Evolutionary conservation across 176 grass and related monocot species (phyloP).

Genomic region (Tuctoria greenei): DNA sequence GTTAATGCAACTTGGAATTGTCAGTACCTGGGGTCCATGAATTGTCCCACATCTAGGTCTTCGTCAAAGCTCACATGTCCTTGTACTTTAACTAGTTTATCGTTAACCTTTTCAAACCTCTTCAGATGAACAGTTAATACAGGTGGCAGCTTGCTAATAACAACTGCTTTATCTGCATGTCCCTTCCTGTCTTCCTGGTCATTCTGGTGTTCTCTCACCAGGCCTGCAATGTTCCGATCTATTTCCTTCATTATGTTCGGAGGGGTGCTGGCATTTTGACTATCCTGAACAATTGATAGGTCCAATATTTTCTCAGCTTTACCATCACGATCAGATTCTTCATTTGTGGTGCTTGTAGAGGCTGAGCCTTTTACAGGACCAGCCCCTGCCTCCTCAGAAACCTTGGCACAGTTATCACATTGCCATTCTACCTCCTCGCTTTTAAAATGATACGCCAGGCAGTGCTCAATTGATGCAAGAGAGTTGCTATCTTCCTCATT

Average conservation of each 20-base stretch:
- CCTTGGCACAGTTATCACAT: constrained; percentile 38
- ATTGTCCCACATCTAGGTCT: constrained; percentile 58
- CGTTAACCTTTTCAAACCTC: constrained; percentile 34
- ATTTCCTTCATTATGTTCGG: background rate
- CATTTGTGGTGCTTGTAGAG: constrained; percentile 21
- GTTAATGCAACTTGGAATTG: background rate
- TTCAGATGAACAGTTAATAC: constrained; percentile 61
- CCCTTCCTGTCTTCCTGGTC: constrained; percentile 29
- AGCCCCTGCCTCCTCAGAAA: background rate
- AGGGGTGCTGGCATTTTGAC: background rate
- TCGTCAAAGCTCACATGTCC: constrained; percentile 64
- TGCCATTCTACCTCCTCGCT: background rate
- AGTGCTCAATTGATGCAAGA: constrained; percentile 34
- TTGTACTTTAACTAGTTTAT: constrained; percentile 46
- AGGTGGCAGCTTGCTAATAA: constrained; percentile 55
- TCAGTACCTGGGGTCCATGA: constrained; percentile 65
- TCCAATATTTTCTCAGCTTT: background rate
- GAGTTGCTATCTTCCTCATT: background rate
- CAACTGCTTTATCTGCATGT: constrained; percentile 40
- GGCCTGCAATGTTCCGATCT: background rate
- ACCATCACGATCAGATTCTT: background rate
- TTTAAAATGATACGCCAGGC: constrained; percentile 13
- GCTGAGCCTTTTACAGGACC: background rate
- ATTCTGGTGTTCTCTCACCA: constrained; percentile 12
- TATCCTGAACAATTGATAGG: background rate